Conservation (phyloP, 495 filamentous ascomycete species). For the Penicillium samsonianum region DNA sequence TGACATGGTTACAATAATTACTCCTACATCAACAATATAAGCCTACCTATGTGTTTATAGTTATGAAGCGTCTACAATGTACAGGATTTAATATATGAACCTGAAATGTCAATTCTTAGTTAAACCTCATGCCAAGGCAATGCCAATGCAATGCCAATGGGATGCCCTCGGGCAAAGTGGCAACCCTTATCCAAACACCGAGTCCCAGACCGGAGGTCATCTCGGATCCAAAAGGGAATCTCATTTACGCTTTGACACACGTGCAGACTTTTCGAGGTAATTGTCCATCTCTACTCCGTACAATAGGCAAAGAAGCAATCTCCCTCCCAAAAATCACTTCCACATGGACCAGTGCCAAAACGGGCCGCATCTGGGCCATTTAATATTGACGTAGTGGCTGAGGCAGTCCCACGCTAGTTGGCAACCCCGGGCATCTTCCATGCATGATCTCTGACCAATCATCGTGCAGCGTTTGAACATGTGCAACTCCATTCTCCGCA, state of each 20-base stretch:
- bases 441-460: conserved; percentile 13
- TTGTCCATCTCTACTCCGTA: neutral
- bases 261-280: neutral
- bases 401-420: neutral
- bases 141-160: conserved; percentile 3
- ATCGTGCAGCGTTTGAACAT: conserved; percentile 3
- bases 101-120: neutral
- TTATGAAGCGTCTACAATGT: neutral
- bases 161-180: neutral
- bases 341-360: neutral
- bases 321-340: neutral
- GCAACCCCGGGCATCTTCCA: neutral
- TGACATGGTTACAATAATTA: neutral
- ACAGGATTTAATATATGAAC: neutral
- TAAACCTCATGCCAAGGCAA: neutral
- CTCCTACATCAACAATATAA: no score
- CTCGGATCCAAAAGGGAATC: neutral
- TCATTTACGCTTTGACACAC: conserved; percentile 6
- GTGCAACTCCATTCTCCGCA: conserved; percentile 5
- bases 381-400: conserved; percentile 8
- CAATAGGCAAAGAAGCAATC: neutral
- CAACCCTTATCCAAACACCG: neutral
- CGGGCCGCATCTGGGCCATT: conserved; percentile 8
- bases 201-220: neutral
- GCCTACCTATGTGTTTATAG: no score